Base-by-base conservation (phyloP, 257 asterid species). In the Jaltomata sinuosa region DNA sequence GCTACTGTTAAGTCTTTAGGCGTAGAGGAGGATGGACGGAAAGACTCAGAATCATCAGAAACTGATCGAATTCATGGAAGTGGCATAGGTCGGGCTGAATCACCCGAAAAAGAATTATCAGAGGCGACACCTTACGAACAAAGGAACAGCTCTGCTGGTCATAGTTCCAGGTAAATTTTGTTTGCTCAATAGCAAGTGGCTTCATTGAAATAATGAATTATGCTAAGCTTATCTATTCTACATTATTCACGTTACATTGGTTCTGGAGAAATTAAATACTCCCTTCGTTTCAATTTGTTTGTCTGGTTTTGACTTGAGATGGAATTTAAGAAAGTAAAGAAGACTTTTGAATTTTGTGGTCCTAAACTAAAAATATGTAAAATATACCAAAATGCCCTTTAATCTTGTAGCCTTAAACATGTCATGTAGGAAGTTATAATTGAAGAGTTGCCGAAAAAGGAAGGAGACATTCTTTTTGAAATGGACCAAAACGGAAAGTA, bases 91-190 rank as follows among this genome's bases (percentile, higher is more conserved):
- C 53, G 14, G 65, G 84, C 52, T 11, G 89, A 88, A 79, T 78
- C 86, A 55, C 52, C 81, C 0, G 81, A 59, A 82, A 64, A 71
- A 21, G 88, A 77, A 57, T 77, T 87, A 25, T 80, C 87, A 29
- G 91, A 88, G 64, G 55, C 71, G 84, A 83, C 84, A 36, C 53
- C 86, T 19, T 18, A 78, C 61, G 92, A 88, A 85, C 86, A 89
- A 38, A 89, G 94, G 85, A 89, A 84, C 87, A 91, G 87, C 91
- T 88, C 89, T 22, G 89, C 84, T 31, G 85, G 88, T 89, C 92
- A 85, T 74, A 88, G 88, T 45, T 91, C 94, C 87, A 93, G 98
- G 98, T 95, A 92, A 86, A 42, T 31, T 36, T 45, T 54, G 52
- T 71, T 45, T 54, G 29, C 47, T 19, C n/a, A n/a, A 21, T 31